Evolutionary conservation across 2,329 filamentous ascomycete genomes (phyloP), one percentile per base, ranked within the genome.

Genomic region (Paraconiothyrium brasiliense): DNA sequence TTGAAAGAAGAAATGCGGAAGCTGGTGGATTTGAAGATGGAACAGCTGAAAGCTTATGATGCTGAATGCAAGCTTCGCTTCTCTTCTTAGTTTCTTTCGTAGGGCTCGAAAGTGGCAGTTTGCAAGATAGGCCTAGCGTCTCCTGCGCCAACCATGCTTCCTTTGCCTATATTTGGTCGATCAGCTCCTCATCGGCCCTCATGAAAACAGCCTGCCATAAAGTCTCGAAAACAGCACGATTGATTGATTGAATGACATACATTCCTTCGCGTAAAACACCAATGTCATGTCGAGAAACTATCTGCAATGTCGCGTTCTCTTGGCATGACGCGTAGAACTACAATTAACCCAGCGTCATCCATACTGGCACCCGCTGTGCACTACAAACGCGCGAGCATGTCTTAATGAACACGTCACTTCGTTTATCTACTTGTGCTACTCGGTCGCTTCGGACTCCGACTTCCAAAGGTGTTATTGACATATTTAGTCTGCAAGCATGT

Each of bases 21-120:
- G 34, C 56, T 66, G 24, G 57, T 64, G 46, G 47, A 62, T 4
- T 11, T 62, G 47, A 67, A 69, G 47, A 64, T 66, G 60, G 51
- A 62, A 13, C 62, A 67, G 44, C 41, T 65, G 41, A 64, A 58
- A 41, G 64, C 52, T n/a, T 65, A 66, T 47, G 54, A 65, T 57
- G 52, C 37, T 10, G 59, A 61, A 11, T 61, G 59, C 30, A 57
- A 54, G 48, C 39, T n/a, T 16, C 43, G 58, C n/a, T 60, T 60
- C 20, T 54, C 49, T 54, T 58, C 34, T 8, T 51, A 34, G 27
- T 30, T 30, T 30, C 27, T 6, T 30, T 30, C 27, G 27, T 30
- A 30, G 27, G 27, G 27, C 27, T 30, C 27, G 27, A 6, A 6
- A 30, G 27, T 30, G 27, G 27, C 6, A 30, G 2, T 6, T 30